Base-by-base conservation (phyloP, 768 basidiomycete genomes). In the Lactarius deliciosus region DNA sequence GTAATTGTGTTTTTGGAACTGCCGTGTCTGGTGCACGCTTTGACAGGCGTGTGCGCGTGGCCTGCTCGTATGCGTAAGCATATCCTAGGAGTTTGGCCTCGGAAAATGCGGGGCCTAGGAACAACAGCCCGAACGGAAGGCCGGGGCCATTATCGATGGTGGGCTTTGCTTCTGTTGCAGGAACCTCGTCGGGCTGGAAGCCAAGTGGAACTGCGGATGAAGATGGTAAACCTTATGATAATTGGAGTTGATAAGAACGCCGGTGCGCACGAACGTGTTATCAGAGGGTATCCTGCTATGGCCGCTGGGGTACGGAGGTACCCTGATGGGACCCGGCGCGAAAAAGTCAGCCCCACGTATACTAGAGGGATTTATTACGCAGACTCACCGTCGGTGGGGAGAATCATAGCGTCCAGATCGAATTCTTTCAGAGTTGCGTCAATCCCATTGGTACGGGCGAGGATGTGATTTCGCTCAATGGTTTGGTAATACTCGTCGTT, bases 21-120 rank as follows among this genome's bases (percentile, higher is more conserved):
- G 86, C 85, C 15, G 77, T 83, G 5, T 79, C 60, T 69, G 79
- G 84, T 3, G 86, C 86, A 72, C 73, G 78, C 67, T 82, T 77
- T 58, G 74, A 73, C 60, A 86, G 72, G 18, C 86, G 74, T 1
- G 81, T 82, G 64, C 83, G 78, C 5, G 88, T 88, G 67, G 79
- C 81, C 72, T 88, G 87, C 73, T 83, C 82, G 64, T 78, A 83
- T 25, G 82, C 81, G 69, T 79, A 82, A 28, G 81, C 81, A 57
- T 75, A 77, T n/a, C 75, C 70, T 18, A 83, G 72, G 18, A 83
- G 74, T 36, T 76, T 72, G 61, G 75, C 79, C 66, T 83, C 81
- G 75, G 76, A 79, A 70, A 76, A 83, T 9, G 79, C 80, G 30
- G 79, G 79, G 32, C 82, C 81, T 53, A 81, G 69, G 71, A 83